These are phyloP conservation scores for Populus nigra DNA, from an alignment of 345 rosid species.

Conservation along the genomic window DNA sequence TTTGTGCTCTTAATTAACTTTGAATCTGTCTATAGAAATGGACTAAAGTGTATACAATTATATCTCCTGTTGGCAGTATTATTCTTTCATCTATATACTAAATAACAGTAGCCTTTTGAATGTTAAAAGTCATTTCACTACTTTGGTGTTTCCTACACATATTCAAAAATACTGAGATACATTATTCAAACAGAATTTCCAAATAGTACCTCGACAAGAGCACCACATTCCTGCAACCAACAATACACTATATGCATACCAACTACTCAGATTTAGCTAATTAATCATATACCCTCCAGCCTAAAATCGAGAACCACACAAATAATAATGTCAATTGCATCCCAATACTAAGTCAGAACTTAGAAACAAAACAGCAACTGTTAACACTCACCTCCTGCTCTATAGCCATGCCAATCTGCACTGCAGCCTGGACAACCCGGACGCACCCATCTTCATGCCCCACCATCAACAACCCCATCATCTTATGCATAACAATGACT, in stretches of 20 bases:
- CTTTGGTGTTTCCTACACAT: neutral
- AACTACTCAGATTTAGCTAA: neutral
- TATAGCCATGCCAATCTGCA: slow-evolving; percentile 74
- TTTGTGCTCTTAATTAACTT: neutral
- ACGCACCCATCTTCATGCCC: slow-evolving; percentile 66
- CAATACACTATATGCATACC: neutral
- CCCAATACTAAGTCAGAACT: neutral
- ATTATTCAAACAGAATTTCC: neutral
- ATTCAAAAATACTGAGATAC: neutral
- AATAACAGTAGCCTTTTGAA: neutral
- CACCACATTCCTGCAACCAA: neutral
- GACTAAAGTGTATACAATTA: neutral
- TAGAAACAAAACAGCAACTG: neutral
- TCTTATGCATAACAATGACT: slow-evolving; percentile 88
- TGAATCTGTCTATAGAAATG: neutral
- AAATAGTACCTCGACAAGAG: neutral
- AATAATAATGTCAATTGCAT: neutral
- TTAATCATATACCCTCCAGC: neutral
- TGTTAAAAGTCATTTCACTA: neutral
- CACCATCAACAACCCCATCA: slow-evolving; percentile 77
- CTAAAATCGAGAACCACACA: neutral
- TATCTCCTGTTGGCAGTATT: neutral
- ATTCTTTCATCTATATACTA: neutral
- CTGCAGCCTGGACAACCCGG: slow-evolving; percentile 83
- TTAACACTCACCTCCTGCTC: slow-evolving; percentile 73